These are phyloP conservation scores for Saccharomycopsis fibuligera DNA, from an alignment of 805 yeast genomes.

Conservation along the genomic window DNA sequence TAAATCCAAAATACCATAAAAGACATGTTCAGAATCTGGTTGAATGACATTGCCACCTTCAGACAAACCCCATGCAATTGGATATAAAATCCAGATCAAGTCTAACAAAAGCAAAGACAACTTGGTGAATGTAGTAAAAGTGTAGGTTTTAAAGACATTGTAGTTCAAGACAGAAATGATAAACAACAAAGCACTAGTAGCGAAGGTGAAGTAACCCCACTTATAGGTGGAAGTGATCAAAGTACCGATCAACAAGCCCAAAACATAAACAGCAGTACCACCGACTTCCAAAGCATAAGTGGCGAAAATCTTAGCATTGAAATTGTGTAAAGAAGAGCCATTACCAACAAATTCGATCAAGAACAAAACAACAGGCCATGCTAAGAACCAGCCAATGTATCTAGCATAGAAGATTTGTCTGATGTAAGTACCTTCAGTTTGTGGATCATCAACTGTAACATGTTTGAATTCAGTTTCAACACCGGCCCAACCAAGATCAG, in stretches of 20 bases:
- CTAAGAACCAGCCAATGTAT: constrained; percentile 52
- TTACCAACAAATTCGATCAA: constrained; percentile 29
- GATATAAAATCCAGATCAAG: constrained; percentile 44
- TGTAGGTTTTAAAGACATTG: constrained; percentile 12
- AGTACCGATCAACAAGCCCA: constrained; percentile 51
- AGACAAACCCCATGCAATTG: constrained; percentile 46
- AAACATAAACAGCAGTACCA: constrained; percentile 42
- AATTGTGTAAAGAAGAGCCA: constrained; percentile 26
- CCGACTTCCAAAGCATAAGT: constrained; percentile 37
- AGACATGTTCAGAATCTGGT: constrained; percentile 53
- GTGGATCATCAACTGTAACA: constrained; percentile 29
- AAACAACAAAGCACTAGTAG: constrained; percentile 37
- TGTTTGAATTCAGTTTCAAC: constrained; percentile 44
- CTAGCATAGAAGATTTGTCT: constrained; percentile 54
- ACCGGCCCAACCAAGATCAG: constrained; percentile 50
- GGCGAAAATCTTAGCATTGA: constrained; percentile 30
- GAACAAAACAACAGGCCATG: constrained; percentile 40
- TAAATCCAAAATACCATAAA: constrained; percentile 54
- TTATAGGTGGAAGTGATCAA: constrained; percentile 50
- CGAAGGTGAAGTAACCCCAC: constrained; percentile 65
- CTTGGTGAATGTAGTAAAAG: constrained; percentile 24
- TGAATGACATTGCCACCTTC: constrained; percentile 60
- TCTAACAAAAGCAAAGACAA: constrained; percentile 26
- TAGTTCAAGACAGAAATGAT: constrained; percentile 26
- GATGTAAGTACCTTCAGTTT: constrained; percentile 26